Percentiles rank a stretch among this genome's conserved stretches.
phyloP scores from a whole-genome alignment of 1,284 basidiomycete genomes.

The Heterobasidion annosum region DNA sequence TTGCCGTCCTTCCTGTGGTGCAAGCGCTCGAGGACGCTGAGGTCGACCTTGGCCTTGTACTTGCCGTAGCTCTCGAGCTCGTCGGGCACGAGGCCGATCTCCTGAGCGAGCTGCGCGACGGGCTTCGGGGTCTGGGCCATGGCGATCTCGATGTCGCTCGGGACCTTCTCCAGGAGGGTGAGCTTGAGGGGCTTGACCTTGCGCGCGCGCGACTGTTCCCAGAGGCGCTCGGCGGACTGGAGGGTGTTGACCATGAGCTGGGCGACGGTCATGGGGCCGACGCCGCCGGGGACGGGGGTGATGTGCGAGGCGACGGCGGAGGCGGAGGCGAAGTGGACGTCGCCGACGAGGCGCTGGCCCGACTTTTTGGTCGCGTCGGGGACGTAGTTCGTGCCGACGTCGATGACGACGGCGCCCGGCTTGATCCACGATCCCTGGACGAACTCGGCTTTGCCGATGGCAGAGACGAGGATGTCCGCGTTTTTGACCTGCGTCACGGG shows the following conservation, averaged over 20 bases:
- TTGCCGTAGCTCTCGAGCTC: conserved; percentile 94
- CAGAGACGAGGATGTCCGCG: conserved; percentile 91
- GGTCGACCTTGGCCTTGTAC: conserved; percentile 96
- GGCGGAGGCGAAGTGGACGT: conserved; percentile 85
- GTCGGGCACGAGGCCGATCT: conserved; percentile 82
- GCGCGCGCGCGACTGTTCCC: conserved; percentile 56
- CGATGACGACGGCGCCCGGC: conserved; percentile 88
- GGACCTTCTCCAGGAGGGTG: conserved; percentile 77
- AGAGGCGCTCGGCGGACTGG: conserved; percentile 75
- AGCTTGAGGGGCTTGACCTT: conserved; percentile 78
- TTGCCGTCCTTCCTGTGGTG: conserved; percentile 88
- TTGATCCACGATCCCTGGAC: conserved; percentile 96
- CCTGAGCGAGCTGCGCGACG: conserved; percentile 74
- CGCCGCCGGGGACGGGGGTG: conserved; percentile 97
- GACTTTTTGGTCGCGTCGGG: conserved; percentile 90
- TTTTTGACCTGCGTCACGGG: conserved; percentile 49
- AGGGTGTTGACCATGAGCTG: conserved; percentile 97
- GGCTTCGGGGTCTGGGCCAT: conserved; percentile 93
- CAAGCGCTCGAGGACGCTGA: conserved; percentile 82
- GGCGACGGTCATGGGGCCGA: conserved; percentile 99
- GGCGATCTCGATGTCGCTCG: conserved; percentile 94
- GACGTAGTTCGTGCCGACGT: conserved; percentile 97
- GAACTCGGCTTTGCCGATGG: conserved; percentile 88
- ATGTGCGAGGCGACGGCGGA: conserved; percentile 78
- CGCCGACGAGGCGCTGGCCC: conserved; percentile 93